These are phyloP conservation scores for Termitomyces sp. DNA, from an alignment of 768 basidiomycete genomes.

Conservation along the genomic window DNA sequence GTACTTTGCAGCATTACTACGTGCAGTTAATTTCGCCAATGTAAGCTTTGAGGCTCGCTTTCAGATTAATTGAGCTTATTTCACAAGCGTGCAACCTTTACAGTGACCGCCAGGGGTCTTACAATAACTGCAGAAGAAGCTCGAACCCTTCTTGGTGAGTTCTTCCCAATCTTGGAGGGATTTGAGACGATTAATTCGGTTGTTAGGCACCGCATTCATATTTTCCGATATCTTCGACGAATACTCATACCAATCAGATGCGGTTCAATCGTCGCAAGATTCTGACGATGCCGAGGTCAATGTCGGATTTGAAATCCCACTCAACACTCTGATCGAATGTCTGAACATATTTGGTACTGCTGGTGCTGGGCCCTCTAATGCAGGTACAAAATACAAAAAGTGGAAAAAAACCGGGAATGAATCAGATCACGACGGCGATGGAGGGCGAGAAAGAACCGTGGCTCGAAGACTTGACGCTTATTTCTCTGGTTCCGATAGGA, in stretches of 20 bases:
- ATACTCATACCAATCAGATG: constrained; percentile 56
- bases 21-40: constrained; percentile 76
- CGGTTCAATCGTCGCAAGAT: constrained; percentile 18
- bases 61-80: neutral
- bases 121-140: constrained; percentile 83
- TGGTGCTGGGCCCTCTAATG: constrained; percentile 30
- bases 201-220: constrained; percentile 77
- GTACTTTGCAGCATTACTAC: constrained; percentile 70
- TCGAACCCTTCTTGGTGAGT: constrained; percentile 65
- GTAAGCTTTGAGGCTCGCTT: constrained; percentile 37
- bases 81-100: constrained; percentile 66
- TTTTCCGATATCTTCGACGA: constrained; percentile 75
- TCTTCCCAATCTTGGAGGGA: neutral
- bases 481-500: constrained; percentile 52
- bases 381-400: constrained; percentile 34
- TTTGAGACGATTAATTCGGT: neutral
- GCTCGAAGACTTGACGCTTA: constrained; percentile 48
- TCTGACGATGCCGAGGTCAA: constrained; percentile 27
- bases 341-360: constrained; percentile 93
- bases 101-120: constrained; percentile 63
- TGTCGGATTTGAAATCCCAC: constrained; percentile 73
- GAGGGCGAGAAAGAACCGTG: constrained; percentile 25
- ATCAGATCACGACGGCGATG: constrained; percentile 37
- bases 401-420: constrained; percentile 45
- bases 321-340: constrained; percentile 82